A percentile compares a stretch with the other conserved stretches of the same genome.
phyloP scores from a whole-genome alignment of 495 filamentous ascomycete genomes.

The Neurospora discreta region DNA sequence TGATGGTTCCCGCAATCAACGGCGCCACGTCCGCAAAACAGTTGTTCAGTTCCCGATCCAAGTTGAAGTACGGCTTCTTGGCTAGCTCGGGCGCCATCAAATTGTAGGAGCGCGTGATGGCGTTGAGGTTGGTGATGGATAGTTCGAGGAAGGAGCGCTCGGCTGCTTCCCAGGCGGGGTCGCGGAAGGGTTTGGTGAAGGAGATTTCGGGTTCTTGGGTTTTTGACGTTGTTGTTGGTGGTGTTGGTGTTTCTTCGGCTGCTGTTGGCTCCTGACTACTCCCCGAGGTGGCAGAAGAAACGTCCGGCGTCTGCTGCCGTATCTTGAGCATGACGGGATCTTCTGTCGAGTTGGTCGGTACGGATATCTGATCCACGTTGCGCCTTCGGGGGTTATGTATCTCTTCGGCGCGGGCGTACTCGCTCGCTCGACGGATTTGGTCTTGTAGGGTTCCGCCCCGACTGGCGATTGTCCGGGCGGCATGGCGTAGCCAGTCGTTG shows the following conservation, averaged over 20 bases:
- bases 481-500: slow-evolving; percentile 80
- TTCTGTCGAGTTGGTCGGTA: slow-evolving; percentile 36
- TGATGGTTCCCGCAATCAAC: slow-evolving; percentile 56
- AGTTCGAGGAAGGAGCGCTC: slow-evolving; percentile 72
- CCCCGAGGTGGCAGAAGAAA: background rate
- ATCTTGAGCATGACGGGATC: slow-evolving; percentile 38
- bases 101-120: slow-evolving; percentile 79
- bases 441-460: slow-evolving; percentile 65
- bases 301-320: slow-evolving; percentile 17
- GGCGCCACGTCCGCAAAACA: slow-evolving; percentile 86
- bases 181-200: slow-evolving; percentile 46
- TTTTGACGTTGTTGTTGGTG: background rate
- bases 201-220: slow-evolving; percentile 10
- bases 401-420: slow-evolving; percentile 65
- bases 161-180: slow-evolving; percentile 53
- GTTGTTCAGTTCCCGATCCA: slow-evolving; percentile 68
- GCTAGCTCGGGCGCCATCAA: slow-evolving; percentile 85
- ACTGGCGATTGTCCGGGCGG: slow-evolving; percentile 67
- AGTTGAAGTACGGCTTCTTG: slow-evolving; percentile 83
- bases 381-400: slow-evolving; percentile 37
- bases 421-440: slow-evolving; percentile 61
- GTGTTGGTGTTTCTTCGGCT: background rate
- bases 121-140: slow-evolving; percentile 68
- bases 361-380: slow-evolving; percentile 34
- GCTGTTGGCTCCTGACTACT: background rate